Conservation (phyloP, 176 grass and related monocot genomes). For the Juncus effusus region DNA sequence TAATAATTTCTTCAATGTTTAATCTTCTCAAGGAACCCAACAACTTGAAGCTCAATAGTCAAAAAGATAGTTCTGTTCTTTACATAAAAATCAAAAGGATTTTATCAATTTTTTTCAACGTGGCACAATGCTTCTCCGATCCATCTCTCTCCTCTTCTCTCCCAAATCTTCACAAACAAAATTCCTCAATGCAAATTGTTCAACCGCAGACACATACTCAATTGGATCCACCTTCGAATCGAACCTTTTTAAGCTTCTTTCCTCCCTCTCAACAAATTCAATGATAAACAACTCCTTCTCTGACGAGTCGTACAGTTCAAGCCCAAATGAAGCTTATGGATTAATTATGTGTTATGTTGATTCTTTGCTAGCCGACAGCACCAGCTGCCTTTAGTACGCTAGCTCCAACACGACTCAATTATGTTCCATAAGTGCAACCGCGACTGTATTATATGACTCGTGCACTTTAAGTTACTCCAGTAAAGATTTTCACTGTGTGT, state of each 20-base stretch:
- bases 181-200: background rate
- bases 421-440: background rate
- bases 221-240: background rate
- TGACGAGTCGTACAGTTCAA: background rate
- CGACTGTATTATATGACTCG: background rate
- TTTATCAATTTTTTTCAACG: too few species aligned
- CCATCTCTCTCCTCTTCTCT: background rate
- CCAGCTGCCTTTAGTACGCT: background rate
- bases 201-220: background rate
- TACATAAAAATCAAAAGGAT: too few species aligned
- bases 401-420: too few species aligned
- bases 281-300: conserved; percentile 10
- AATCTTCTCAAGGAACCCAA: too few species aligned
- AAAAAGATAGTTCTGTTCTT: too few species aligned
- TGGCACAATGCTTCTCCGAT: too few species aligned
- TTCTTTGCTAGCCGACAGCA: background rate
- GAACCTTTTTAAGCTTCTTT: conserved; percentile 22
- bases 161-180: background rate
- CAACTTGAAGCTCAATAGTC: too few species aligned
- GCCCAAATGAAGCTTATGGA: too few species aligned
- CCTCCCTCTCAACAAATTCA: too few species aligned
- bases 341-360: conserved; percentile 15
- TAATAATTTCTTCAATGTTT: too few species aligned
- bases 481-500: background rate
- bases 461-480: too few species aligned